phyloP scores from a whole-genome alignment of 345 rosid species.

The Cardamine chenopodiifolia region DNA sequence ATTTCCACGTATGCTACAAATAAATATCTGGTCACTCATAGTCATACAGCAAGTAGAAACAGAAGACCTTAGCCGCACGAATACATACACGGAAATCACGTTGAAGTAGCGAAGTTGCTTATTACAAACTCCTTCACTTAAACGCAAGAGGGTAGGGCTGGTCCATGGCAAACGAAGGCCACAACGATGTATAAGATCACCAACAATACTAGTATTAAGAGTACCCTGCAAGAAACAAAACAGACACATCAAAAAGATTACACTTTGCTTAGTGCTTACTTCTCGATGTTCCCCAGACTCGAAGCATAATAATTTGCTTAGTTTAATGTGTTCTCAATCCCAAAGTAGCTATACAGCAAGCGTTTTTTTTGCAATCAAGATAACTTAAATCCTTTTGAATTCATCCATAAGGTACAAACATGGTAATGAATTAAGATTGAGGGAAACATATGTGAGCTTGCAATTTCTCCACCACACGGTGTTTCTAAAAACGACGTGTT shows the following conservation, averaged over 20 bases:
- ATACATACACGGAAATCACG: neutral
- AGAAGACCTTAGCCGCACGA: neutral
- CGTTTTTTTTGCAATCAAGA: neutral
- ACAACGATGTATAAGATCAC: neutral
- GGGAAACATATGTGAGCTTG: neutral
- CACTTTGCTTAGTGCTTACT: neutral
- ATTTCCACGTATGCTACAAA: neutral
- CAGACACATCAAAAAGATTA: neutral
- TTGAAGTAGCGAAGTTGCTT: neutral
- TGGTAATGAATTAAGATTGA: neutral
- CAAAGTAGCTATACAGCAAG: neutral
- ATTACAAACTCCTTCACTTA: neutral
- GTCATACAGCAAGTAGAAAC: neutral
- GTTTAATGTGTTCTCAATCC: neutral
- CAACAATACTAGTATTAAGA: slow-evolving; percentile 1
- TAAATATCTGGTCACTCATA: neutral
- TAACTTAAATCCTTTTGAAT: neutral
- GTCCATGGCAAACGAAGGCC: neutral
- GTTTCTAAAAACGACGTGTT: slow-evolving; percentile 71
- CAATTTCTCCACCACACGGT: neutral
- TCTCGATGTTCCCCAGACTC: neutral
- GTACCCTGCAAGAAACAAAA: neutral
- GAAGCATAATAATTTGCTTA: neutral
- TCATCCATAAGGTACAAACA: neutral
- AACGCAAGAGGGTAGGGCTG: neutral